Base-by-base conservation (phyloP, 169 alveolate species). In the Cyclospora cayetanensis region DNA sequence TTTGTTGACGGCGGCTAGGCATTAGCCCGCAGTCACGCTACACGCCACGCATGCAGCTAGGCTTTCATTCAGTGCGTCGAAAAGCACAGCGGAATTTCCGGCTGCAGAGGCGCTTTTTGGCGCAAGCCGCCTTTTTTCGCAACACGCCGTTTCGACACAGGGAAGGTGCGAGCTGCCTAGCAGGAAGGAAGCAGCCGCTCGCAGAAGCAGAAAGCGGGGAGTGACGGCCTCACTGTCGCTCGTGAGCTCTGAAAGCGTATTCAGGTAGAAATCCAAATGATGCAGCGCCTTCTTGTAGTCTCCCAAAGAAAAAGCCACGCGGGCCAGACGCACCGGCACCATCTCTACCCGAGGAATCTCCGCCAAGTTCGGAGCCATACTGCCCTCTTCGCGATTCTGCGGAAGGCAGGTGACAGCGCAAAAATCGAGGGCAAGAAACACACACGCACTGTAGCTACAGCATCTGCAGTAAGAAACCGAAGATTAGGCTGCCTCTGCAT, bases 231-330 rank as follows among this genome's bases (percentile, higher is more conserved):
- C 39, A 89, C 93, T 82, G 55, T 89, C 93, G 43, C 70, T 82
- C 9, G 83, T 72, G 12, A 89, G 90, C 93, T 89, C 93, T 55
- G 85, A 89, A 25, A 89, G 93, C 3, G 93, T 89, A 63, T 66
- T 89, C 39, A 89, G 90, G 82, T 72, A 53, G 55, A 72, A 89
- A 82, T 89, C 90, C 34, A 89, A 63, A 52, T 89, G 93, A 39
- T 89, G 93, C 39, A 89, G 63, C 37, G 90, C 74, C 72, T 89
- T 74, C 83, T 89, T 89, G 90, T 89, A 89, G 52, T 89, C 93
- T 25, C 93, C 68, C 46, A 80, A 29, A 11, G 74, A 46, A 18
- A 80, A 80, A 4, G 89, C 89, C 89, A 80, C 89, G 76, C 89
- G 89, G 55, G 89, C 89, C 50, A 80, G 76, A 22, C 89, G 89